These are phyloP conservation scores for Oryza longistaminata DNA, from an alignment of 176 grass and related monocot species.

Conservation along the genomic window DNA sequence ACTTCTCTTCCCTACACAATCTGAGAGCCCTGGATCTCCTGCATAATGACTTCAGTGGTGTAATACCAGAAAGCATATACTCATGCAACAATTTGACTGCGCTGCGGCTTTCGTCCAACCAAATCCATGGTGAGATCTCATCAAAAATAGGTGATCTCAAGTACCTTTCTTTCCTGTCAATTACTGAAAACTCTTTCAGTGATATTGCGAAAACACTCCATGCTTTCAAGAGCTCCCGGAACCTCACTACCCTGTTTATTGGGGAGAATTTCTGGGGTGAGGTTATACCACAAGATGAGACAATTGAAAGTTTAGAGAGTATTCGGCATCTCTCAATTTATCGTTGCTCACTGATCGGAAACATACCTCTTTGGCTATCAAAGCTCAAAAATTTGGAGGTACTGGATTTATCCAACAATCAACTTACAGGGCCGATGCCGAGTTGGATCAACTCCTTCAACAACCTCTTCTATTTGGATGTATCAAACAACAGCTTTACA, in stretches of 20 bases:
- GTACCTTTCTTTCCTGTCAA: slow-evolving; percentile 29
- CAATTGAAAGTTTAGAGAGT: slow-evolving; percentile 12
- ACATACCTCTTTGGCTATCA: slow-evolving; percentile 43
- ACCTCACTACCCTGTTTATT: no score
- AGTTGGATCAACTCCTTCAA: slow-evolving; percentile 8
- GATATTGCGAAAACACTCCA: not conserved
- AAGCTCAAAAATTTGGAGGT: slow-evolving; percentile 22
- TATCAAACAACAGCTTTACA: slow-evolving; percentile 34
- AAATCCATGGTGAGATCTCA: not conserved
- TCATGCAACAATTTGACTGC: slow-evolving; percentile 29
- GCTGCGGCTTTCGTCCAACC: not conserved
- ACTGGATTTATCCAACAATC: not conserved
- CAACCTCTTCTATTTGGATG: slow-evolving; percentile 24
- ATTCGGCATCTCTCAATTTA: not conserved
- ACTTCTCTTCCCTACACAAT: slow-evolving; percentile 39
- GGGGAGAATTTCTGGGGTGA: no score
- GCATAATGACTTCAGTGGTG: slow-evolving; percentile 4
- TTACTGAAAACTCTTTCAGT: not conserved
- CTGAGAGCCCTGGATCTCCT: slow-evolving; percentile 29
- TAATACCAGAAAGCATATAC: slow-evolving; percentile 50
- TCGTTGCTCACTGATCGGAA: not conserved
- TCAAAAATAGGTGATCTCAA: not conserved
- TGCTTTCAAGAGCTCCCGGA: no score
- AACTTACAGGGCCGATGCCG: slow-evolving; percentile 29
- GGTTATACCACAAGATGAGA: not conserved